Evolutionary conservation across 2,329 filamentous ascomycete species (phyloP).

Genomic region (Aureobasidium sp.): DNA sequence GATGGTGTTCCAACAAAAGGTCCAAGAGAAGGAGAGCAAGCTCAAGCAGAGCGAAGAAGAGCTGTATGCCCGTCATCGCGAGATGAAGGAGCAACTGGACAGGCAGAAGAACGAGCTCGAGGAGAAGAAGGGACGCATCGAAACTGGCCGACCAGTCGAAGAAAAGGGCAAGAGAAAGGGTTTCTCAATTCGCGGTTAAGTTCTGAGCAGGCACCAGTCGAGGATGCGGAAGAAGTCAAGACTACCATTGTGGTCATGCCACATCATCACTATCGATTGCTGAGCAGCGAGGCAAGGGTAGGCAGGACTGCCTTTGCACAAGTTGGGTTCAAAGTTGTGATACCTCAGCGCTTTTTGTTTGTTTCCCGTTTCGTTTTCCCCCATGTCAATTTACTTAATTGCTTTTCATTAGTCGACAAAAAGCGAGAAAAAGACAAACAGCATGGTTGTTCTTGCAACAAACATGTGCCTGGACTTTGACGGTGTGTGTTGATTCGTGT

Average conservation of each 20-base stretch:
- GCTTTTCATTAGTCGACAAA: constrained; percentile 8
- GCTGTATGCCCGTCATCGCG: constrained; percentile 91
- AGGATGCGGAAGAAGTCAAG: constrained; percentile 8
- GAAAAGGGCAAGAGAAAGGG: constrained; percentile 99
- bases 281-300: constrained; percentile 12
- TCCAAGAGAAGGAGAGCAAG: constrained; percentile 98
- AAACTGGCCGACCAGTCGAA: constrained; percentile 91
- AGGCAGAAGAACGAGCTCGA: constrained; percentile 90
- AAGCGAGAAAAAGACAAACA: constrained; percentile 11
- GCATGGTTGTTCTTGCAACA: constrained; percentile 14
- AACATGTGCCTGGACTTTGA: not conserved
- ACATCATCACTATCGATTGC: constrained; percentile 21
- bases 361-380: constrained; percentile 14
- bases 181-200: constrained; percentile 73
- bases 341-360: constrained; percentile 26
- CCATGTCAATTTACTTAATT: constrained; percentile 18
- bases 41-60: constrained; percentile 99
- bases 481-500: not conserved
- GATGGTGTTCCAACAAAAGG: constrained; percentile 99
- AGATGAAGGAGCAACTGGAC: constrained; percentile 99
- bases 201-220: not conserved
- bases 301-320: constrained; percentile 17
- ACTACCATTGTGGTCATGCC: constrained; percentile 25
- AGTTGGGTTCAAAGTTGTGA: constrained; percentile 23
- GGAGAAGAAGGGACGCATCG: constrained; percentile 94